Base-by-base conservation (phyloP, 2,329 filamentous ascomycete species). In the Coniochaeta sp. region DNA sequence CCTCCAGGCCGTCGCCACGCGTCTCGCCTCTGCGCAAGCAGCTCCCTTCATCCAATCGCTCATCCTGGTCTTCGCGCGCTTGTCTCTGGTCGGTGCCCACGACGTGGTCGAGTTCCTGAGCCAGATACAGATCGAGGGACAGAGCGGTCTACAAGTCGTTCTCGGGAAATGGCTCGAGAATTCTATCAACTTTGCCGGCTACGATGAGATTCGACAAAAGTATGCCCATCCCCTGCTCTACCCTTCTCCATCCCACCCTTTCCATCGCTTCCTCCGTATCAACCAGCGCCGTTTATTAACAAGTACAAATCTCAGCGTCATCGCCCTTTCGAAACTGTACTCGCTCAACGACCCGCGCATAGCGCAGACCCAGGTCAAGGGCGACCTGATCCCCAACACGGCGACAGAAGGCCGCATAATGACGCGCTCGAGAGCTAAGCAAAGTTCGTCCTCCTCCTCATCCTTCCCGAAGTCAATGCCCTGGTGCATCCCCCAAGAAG, bases 151-250 rank as follows among this genome's bases (percentile, higher is more conserved):
- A 8, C 86, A 93, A 64, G 87, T 97, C 26, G 95, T 99, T 3
- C 78, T 98, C 65, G 83, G 87, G 74, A 97, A 98, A 75, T 99
- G 95, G 95, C 80, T 99, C 1, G 95, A 98, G 77, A 96, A 98
- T 74, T 96, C 92, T 4, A 85, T 96, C 73, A 96, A 89, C 73
- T 99, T 99, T 75, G 92, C 92, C n/a, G 95, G 95, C 14, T 99
- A 97, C 68, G 93, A 98, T 68, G 93, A 97, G 73, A 98, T 98
- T 67, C 86, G 93, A 66, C 91, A 97, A 74, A 99, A 98, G 90
- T 93, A 79, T 74, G 87, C 8, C 1, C n/a, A 1, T 14, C 10
- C 52, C 54, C 59, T 34, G n/a, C 24, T 30, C 14, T 26, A 19
- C 32, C 19, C 30, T 19, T 42, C 6, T 26, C 9, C 34, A 19